Conservation (phyloP, 805 yeast genomes). For the Nakazawaea peltata region DNA sequence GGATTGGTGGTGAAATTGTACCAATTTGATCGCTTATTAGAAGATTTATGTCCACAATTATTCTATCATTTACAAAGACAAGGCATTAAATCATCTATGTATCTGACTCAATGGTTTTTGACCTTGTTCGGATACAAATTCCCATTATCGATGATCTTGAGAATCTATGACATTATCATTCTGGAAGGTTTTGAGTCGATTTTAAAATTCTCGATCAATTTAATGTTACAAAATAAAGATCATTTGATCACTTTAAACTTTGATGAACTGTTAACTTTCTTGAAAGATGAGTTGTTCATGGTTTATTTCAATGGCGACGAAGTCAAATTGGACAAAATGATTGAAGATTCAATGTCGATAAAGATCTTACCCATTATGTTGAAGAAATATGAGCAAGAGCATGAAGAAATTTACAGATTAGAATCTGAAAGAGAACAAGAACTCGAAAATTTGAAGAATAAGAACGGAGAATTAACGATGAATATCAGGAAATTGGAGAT, state of each 20-base stretch:
- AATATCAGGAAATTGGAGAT: slow-evolving; percentile 70
- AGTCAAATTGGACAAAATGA: slow-evolving; percentile 58
- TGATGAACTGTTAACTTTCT: slow-evolving; percentile 67
- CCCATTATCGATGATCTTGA: slow-evolving; percentile 78
- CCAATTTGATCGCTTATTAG: slow-evolving; percentile 84
- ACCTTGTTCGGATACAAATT: slow-evolving; percentile 93
- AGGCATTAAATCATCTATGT: slow-evolving; percentile 90
- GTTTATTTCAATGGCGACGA: slow-evolving; percentile 33
- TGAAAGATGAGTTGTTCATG: slow-evolving; percentile 75
- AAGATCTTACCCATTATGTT: slow-evolving; percentile 67
- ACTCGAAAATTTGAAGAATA: slow-evolving; percentile 46
- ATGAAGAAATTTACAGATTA: slow-evolving; percentile 56
- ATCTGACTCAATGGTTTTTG: slow-evolving; percentile 96
- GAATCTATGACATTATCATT: slow-evolving; percentile 82
- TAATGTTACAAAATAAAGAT: slow-evolving; percentile 63
- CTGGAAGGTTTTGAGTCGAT: slow-evolving; percentile 89
- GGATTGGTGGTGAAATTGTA: slow-evolving; percentile 80
- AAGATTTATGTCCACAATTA: slow-evolving; percentile 64
- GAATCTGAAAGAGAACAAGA: slow-evolving; percentile 63
- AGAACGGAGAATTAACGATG: slow-evolving; percentile 65
- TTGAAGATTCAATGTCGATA: slow-evolving; percentile 69
- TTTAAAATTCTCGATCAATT: slow-evolving; percentile 73
- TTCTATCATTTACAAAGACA: slow-evolving; percentile 73
- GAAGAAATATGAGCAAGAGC: slow-evolving; percentile 65
- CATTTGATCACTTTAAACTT: slow-evolving; percentile 55